Percentiles rank a stretch among this genome's conserved stretches.
These are phyloP conservation scores for Pinus taeda DNA, from an alignment of 75 land plant species.

Conservation along the genomic window DNA sequence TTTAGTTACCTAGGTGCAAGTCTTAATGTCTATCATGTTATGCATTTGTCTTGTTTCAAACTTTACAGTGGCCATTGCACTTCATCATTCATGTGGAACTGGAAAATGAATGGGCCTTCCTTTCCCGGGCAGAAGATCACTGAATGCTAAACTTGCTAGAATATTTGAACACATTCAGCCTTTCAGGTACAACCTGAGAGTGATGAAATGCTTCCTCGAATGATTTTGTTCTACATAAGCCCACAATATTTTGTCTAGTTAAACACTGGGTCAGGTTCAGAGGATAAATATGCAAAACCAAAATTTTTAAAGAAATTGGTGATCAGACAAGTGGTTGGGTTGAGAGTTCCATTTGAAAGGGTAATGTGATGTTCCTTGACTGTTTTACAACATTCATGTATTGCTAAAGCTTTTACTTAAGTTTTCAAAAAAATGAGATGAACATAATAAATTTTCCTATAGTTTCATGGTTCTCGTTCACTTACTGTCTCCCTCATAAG, in stretches of 20 bases:
- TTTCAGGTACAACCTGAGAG: not conserved
- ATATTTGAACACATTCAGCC: not conserved
- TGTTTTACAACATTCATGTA: not conserved
- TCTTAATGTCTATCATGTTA: not conserved
- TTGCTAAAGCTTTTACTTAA: not conserved
- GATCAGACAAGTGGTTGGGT: constrained; percentile 65
- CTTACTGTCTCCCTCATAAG: no score
- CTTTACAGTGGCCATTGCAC: constrained; percentile 74
- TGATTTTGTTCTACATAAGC: no score
- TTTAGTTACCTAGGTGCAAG: constrained; percentile 2
- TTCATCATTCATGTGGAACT: constrained; percentile 88
- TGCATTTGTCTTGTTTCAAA: not conserved
- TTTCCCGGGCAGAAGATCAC: constrained; percentile 11
- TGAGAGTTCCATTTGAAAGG: constrained; percentile 52
- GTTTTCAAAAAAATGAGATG: not conserved
- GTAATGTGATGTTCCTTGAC: constrained; percentile 3
- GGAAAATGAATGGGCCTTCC: constrained; percentile 75
- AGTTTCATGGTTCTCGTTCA: not conserved
- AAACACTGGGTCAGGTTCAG: no score
- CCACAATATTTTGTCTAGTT: no score
- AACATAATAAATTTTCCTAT: not conserved
- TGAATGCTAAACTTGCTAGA: not conserved
- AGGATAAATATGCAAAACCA: no score
- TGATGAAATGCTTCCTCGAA: not conserved
- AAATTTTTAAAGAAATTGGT: constrained; percentile 24